Evolutionary conservation across 768 basidiomycete genomes (phyloP), one percentile per base, ranked within the genome.

Genomic region (Pulveroboletus sp.): DNA sequence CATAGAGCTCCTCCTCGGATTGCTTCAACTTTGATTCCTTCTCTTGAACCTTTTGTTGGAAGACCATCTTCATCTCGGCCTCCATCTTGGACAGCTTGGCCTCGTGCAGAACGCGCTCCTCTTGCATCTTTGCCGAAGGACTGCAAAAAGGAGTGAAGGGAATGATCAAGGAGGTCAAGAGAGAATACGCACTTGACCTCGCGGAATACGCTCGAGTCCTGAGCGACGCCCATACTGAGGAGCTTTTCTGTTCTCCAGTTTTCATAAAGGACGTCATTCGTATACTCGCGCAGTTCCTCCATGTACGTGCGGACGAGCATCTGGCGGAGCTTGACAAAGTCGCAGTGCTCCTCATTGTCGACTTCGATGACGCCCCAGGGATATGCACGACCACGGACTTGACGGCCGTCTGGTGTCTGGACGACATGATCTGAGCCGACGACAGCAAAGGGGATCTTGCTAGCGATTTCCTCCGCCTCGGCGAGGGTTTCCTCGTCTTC

Each of bases 11-110:
- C 74, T 98, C 97, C 72, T 99, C 97, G 45, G 89, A 92, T 71
- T 98, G 97, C 76, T 97, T 97, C 68, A 99, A 80, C 73, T 98
- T 98, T 56, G 92, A 82, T 69, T 99, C 97, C 78, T 99, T 98
- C 70, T 99, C 97, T 68, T 94, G 92, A 47, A 99, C 97, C 71
- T 99, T 99, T 73, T 98, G 97, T 68, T 94, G 94, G 93, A 99
- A 99, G 61, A 99, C 97, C 91, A 95, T 93, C 84, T 97, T 98
- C 97, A 99, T 99, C 79, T 98, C 97, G 47, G 94, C 90, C 75
- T 99, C 97, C 87, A 97, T 97, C 84, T 99, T 99, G 47, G 91
- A 82, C 46, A 99, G 82, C 70, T 98, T 98, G 58, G 90, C 89
- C 73, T 99, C 95, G 72, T 99, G 95, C 64, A 97, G 70, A 44